Evolutionary conservation across 352 stramenopile species (phyloP).

Genomic region (Globisporangium acanthophoron): DNA sequence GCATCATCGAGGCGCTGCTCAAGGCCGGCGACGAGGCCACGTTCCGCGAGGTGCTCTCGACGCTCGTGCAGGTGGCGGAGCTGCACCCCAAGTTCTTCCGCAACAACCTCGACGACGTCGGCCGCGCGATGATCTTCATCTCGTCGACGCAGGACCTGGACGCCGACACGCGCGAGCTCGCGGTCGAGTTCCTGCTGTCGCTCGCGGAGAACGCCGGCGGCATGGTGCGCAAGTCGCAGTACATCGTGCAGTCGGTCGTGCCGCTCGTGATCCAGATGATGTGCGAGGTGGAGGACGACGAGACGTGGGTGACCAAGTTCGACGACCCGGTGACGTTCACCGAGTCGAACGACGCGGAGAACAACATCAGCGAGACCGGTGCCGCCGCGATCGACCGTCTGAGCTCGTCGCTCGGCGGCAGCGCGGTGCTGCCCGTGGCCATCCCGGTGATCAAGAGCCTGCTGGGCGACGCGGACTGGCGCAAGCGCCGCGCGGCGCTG

Average conservation of each 20-base stretch:
- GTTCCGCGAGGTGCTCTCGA: conserved; percentile 68
- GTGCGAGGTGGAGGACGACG: conserved; percentile 76
- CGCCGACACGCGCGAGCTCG: conserved; percentile 69
- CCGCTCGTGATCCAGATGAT: conserved; percentile 75
- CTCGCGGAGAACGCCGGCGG: conserved; percentile 75
- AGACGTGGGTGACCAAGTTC: conserved; percentile 64
- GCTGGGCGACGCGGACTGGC: conserved; percentile 55
- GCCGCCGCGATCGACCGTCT: conserved; percentile 75
- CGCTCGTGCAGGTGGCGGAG: conserved; percentile 70
- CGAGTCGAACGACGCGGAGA: conserved; percentile 54
- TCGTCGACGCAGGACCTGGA: conserved; percentile 58
- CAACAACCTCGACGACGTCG: conserved; percentile 58
- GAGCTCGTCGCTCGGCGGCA: conserved; percentile 61
- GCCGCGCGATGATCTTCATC: conserved; percentile 78
- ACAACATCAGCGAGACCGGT: conserved; percentile 64
- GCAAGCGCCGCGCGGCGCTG: conserved; percentile 71
- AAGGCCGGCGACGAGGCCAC: conserved; percentile 49
- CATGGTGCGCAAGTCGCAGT: conserved; percentile 74
- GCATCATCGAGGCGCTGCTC: conserved; percentile 67
- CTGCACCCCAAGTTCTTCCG: conserved; percentile 83
- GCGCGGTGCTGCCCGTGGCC: conserved; percentile 65
- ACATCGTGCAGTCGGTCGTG: conserved; percentile 59
- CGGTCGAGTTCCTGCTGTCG: conserved; percentile 77
- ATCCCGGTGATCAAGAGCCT: conserved; percentile 72
- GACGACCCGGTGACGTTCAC: conserved; percentile 78